Percentiles rank a stretch among this genome's conserved stretches.
phyloP scores from a whole-genome alignment of 768 basidiomycete genomes.

The Xerocomellus amylosporus region DNA sequence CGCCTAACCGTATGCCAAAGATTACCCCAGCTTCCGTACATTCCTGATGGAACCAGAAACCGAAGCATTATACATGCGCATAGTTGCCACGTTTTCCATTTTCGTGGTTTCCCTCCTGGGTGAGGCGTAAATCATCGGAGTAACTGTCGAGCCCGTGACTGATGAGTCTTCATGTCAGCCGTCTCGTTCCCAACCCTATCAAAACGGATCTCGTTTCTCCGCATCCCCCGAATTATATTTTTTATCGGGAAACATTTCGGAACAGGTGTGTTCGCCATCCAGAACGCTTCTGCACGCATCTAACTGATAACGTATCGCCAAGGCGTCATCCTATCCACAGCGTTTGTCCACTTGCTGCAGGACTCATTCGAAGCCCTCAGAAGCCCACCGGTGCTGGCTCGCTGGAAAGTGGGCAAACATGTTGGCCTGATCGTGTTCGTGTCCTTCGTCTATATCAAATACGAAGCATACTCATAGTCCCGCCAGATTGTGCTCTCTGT shows the following conservation, averaged over 20 bases:
- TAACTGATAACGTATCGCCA: not conserved
- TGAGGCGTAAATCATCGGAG: conserved; percentile 30
- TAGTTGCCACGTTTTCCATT: conserved; percentile 40
- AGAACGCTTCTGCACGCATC: no score
- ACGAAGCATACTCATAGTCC: not conserved
- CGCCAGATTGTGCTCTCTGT: conserved; percentile 56
- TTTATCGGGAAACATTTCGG: conserved; percentile 90
- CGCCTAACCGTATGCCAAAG: not conserved
- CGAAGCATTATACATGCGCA: not conserved
- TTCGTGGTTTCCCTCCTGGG: conserved; percentile 64
- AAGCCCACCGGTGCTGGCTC: conserved; percentile 41
- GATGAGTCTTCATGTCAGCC: conserved; percentile 38
- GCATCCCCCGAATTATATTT: conserved; percentile 66
- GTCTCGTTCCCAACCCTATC: conserved; percentile 72
- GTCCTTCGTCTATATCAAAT: not conserved
- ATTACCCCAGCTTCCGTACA: not conserved
- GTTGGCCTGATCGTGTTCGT: conserved; percentile 75
- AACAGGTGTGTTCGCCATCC: conserved; percentile 45
- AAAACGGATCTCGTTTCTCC: conserved; percentile 47
- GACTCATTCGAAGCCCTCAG: conserved; percentile 67
- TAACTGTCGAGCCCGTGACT: not conserved
- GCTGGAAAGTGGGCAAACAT: conserved; percentile 53
- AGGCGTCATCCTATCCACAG: conserved; percentile 81
- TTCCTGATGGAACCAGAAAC: conserved; percentile 1
- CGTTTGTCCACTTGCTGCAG: conserved; percentile 77